Base-by-base conservation (phyloP, 306 rosid genomes). In the Prunus davidiana region DNA sequence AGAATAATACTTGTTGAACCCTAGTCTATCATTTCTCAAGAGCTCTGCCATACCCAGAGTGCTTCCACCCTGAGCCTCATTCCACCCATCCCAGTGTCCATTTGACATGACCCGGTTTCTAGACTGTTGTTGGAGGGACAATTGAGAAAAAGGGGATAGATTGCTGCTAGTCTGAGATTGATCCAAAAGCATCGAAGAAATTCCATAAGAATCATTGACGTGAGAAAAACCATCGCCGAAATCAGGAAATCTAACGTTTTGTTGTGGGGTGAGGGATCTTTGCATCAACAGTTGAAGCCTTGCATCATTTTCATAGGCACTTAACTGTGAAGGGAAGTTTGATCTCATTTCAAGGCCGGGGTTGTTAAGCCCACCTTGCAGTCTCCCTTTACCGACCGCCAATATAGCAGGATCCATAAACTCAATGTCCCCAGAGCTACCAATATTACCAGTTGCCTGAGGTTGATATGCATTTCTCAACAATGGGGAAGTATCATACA, bases 381-480 rank as follows among this genome's bases (percentile, higher is more conserved):
- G 79, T 69, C 96, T 86, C 67, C 93, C 96, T 82, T 88, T 89
- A 80, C 97, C 96, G 71, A 91, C 96, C 49, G 94, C 98, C 90
- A 91, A 83, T 78, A 94, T 91, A 56, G 94, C 98, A 69, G 97
- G 97, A 89, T 91, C 98, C 87, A 88, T 89, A 75, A 91, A 94
- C 82, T 91, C 97, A 46, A 91, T 84, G 82, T 90, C 97, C 16
- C 84, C 88, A 16, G 84, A 65, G 80, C 82, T 81, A 78, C 82
- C 86, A 74, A 80, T 78, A 78, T 82, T 84, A 73, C 87, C 97
- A 76, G 74, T 63, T 8, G 83, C 82, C 68, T 86, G 84, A 14
- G 88, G 80, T 71, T 91, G 94, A 84, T 85, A 86, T 10, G 88
- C 81, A 82, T 81, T 90, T 86, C 94, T 87, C 87, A 85, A 64